Percentiles rank a stretch among this genome's conserved stretches.
These are phyloP conservation scores for Oryza glaberrima DNA, from an alignment of 176 grass and related monocot genomes.

Conservation along the genomic window DNA sequence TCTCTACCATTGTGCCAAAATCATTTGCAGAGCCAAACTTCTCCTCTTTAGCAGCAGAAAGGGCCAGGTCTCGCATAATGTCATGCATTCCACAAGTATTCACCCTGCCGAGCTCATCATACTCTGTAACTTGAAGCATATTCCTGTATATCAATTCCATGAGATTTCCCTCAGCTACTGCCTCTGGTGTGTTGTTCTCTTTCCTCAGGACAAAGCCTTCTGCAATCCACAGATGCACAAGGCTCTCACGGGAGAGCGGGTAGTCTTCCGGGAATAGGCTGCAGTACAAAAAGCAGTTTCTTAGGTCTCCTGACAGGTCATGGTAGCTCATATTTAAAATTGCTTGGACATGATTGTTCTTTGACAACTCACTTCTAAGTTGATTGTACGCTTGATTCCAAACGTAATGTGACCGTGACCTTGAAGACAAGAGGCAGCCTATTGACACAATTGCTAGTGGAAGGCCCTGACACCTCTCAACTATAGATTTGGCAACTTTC, in stretches of 20 bases:
- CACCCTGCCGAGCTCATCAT: constrained; percentile 36
- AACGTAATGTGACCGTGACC: background rate
- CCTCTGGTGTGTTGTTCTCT: constrained; percentile 30
- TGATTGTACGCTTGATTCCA: constrained; percentile 62
- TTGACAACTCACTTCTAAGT: constrained; percentile 43
- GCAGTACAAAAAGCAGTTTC: constrained; percentile 44
- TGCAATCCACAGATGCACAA: constrained; percentile 37
- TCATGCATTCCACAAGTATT: constrained; percentile 48
- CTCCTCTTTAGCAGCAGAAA: constrained; percentile 40
- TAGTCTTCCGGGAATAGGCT: constrained; percentile 46
- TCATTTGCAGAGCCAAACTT: constrained; percentile 31
- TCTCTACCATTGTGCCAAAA: background rate
- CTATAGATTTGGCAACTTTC: constrained; percentile 49
- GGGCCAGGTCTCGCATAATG: constrained; percentile 42
- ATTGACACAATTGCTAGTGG: constrained; percentile 52
- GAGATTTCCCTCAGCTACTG: constrained; percentile 40
- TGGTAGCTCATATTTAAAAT: constrained; percentile 44
- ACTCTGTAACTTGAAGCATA: constrained; percentile 10
- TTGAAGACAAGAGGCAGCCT: constrained; percentile 53
- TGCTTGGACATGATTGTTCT: constrained; percentile 37
- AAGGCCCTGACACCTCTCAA: constrained; percentile 54
- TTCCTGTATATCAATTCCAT: constrained; percentile 36
- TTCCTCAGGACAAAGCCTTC: constrained; percentile 38
- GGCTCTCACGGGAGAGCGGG: constrained; percentile 4
- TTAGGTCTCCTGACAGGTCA: constrained; percentile 38